Percentiles rank a stretch among this genome's conserved stretches.
Conservation (phyloP, 140 eudicot genomes). For the Flaveria floridana region DNA sequence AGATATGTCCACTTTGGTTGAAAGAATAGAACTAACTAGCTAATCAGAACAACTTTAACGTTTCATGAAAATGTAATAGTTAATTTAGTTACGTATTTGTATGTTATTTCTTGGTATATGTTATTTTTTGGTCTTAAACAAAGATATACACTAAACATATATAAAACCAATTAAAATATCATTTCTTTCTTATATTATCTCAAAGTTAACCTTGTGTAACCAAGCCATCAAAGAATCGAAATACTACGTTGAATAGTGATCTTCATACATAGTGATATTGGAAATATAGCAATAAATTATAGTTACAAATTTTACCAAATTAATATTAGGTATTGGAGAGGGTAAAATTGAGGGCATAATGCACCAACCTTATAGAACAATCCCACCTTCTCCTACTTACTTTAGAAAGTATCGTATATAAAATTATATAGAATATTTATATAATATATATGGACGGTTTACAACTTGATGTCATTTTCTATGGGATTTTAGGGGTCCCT, state of each 20-base stretch:
- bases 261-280: not conserved
- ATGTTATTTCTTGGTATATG: not conserved
- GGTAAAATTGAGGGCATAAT: not conserved
- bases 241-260: not conserved
- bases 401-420: conserved; percentile 1
- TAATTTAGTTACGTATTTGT: too few species aligned
- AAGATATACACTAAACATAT: not conserved
- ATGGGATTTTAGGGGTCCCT: conserved; percentile 29
- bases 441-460: not conserved
- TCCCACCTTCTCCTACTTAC: conserved; percentile 16
- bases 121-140: not conserved
- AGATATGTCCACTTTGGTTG: not conserved
- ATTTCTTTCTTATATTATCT: not conserved
- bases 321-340: not conserved
- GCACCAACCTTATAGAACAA: conserved; percentile 13
- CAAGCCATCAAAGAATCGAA: not conserved
- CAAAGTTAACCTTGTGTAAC: not conserved
- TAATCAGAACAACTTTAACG: not conserved
- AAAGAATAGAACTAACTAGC: not conserved
- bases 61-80: not conserved
- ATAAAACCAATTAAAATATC: not conserved
- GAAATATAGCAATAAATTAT: not conserved
- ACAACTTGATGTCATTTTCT: conserved; percentile 34
- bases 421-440: not conserved
- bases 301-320: not conserved